phyloP scores from a whole-genome alignment of 2,329 filamentous ascomycete genomes.

The Teratosphaeriaceae sp. region DNA sequence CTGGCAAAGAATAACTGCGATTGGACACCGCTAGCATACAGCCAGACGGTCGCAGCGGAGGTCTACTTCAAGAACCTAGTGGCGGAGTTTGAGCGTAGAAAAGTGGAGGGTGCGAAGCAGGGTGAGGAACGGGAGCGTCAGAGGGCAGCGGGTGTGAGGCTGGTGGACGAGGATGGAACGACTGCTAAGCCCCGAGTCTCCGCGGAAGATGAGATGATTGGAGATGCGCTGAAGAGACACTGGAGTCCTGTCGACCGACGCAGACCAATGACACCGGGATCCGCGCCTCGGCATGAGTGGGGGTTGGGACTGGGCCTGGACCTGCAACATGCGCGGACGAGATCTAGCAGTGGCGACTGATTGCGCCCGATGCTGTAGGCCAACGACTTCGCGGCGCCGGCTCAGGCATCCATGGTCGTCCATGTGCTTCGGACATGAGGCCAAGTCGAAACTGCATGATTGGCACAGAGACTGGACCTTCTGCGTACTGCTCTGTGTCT shows the following conservation, averaged over 20 bases:
- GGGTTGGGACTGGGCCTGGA: slow-evolving; percentile 15
- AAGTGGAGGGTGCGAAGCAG: slow-evolving; percentile 36
- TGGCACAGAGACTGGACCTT: no score
- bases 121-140: slow-evolving; percentile 24
- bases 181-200: slow-evolving; percentile 5
- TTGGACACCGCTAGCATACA: slow-evolving; percentile 81
- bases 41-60: slow-evolving; percentile 73
- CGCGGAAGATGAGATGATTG: slow-evolving; percentile 21
- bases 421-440: no score
- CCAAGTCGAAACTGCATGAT: no score
- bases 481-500: no score
- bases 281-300: slow-evolving; percentile 28
- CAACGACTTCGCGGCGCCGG: no score
- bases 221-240: slow-evolving; percentile 23
- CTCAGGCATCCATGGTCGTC: no score
- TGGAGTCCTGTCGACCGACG: slow-evolving; percentile 27
- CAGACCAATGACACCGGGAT: slow-evolving; percentile 21
- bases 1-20: slow-evolving; percentile 66
- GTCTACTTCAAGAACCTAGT: slow-evolving; percentile 76
- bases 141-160: slow-evolving; percentile 22
- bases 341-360: slow-evolving; percentile 12
- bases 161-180: slow-evolving; percentile 18
- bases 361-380: no score
- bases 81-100: slow-evolving; percentile 60
- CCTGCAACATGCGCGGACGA: slow-evolving; percentile 18